Evolutionary conservation across 1,284 basidiomycete genomes (phyloP).

Genomic region (Phenoliferia sp.): DNA sequence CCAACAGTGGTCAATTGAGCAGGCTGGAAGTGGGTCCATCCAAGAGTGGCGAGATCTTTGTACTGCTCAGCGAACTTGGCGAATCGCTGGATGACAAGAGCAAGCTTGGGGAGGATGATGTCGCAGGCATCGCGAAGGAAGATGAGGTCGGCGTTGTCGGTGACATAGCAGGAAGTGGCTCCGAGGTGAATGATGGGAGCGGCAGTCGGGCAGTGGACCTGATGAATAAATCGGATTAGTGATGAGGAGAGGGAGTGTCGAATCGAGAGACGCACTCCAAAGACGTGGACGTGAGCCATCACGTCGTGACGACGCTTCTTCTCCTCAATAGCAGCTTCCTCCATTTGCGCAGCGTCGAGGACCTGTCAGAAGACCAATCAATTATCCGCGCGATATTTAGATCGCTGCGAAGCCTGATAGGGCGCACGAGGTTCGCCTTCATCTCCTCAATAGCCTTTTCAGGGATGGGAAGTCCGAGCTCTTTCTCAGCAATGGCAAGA

Average conservation of each 20-base stretch:
- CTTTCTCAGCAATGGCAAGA: constrained; percentile 92
- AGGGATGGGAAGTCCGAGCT: constrained; percentile 84
- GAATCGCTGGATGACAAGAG: constrained; percentile 82
- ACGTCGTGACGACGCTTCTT: constrained; percentile 98
- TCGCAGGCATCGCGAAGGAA: constrained; percentile 85
- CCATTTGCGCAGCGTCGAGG: constrained; percentile 85
- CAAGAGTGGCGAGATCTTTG: constrained; percentile 54
- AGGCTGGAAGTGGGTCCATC: constrained; percentile 99
- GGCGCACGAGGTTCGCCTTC: constrained; percentile 74
- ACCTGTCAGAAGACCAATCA: no score
- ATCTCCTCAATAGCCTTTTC: constrained; percentile 92
- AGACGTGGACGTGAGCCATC: constrained; percentile 99
- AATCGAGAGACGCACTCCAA: constrained; percentile 61
- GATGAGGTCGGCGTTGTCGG: constrained; percentile 97
- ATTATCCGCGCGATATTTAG: neutral
- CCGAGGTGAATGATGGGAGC: constrained; percentile 97
- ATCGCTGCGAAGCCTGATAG: neutral
- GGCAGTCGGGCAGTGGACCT: constrained; percentile 77
- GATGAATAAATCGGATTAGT: no score
- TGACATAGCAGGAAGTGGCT: constrained; percentile 97
- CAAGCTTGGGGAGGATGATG: constrained; percentile 79
- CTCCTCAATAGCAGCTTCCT: constrained; percentile 86
- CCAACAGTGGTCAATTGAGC: constrained; percentile 98
- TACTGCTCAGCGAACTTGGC: constrained; percentile 64
- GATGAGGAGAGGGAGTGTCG: constrained; percentile 41